Percentiles rank a stretch among this genome's conserved stretches.
Conservation (phyloP, 2,329 filamentous ascomycete species). For the Xylaria sp. region DNA sequence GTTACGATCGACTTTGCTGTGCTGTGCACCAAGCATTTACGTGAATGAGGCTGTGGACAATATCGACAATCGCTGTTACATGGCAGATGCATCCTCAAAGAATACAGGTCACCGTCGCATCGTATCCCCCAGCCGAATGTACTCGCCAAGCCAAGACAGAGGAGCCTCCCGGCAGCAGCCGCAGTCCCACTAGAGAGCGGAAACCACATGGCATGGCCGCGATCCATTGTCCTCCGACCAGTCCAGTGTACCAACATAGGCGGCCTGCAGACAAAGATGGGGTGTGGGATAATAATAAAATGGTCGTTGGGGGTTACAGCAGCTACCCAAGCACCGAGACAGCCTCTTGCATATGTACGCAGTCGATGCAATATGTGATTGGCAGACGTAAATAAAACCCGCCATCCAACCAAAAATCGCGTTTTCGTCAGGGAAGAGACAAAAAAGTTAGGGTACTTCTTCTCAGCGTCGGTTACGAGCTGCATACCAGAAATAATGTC, state of each 20-base stretch:
- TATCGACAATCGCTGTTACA: not conserved
- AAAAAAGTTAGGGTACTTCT: constrained; percentile 3
- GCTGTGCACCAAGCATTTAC: not conserved
- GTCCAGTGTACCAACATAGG: not conserved
- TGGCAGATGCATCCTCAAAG: not conserved
- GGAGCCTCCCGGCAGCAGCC: constrained; percentile 33
- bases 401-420: constrained; percentile 28
- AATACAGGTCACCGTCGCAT: constrained; percentile 8
- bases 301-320: constrained; percentile 19
- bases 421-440: not conserved
- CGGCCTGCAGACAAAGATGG: constrained; percentile 24
- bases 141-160: constrained; percentile 29
- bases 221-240: constrained; percentile 17
- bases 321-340: constrained; percentile 20
- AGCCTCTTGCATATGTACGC: constrained; percentile 20
- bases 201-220: constrained; percentile 36
- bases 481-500: constrained; percentile 23
- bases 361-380: constrained; percentile 32
- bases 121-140: constrained; percentile 22
- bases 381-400: constrained; percentile 30
- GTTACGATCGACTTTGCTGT: not conserved
- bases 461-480: not conserved
- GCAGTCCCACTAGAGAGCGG: constrained; percentile 29
- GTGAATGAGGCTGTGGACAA: not conserved
- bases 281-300: constrained; percentile 20